A percentile compares a stretch with the other conserved stretches of the same genome.
Conservation (phyloP, 2,329 filamentous ascomycete genomes). For the Mycosphaerella sp. region DNA sequence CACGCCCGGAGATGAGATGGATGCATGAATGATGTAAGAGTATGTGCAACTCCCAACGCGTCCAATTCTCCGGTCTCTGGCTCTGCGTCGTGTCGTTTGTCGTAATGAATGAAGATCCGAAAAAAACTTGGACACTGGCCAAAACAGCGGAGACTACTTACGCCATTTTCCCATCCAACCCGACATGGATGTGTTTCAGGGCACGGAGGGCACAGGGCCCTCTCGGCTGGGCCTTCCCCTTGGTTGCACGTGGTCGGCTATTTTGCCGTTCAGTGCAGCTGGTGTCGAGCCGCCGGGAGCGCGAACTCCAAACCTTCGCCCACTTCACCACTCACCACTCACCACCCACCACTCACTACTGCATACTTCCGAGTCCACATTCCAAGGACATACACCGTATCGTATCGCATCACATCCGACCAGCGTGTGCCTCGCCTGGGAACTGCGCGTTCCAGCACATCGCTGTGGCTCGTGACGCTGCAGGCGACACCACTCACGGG, state of each 20-base stretch:
- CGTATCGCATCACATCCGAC: background rate
- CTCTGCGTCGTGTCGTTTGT: too few relatives aligned
- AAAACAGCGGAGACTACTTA: conserved; percentile 7
- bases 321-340: conserved; percentile 10
- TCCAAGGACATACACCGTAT: conserved; percentile 1
- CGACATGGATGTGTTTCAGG: conserved; percentile 1
- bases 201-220: background rate
- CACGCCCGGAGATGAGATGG: background rate
- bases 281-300: background rate
- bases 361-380: background rate
- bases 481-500: background rate
- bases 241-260: conserved; percentile 1
- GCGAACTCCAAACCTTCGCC: conserved; percentile 4
- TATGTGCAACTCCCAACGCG: background rate
- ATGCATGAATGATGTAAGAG: conserved; percentile 2
- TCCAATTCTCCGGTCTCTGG: background rate
- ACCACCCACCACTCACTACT: background rate
- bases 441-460: conserved; percentile 1
- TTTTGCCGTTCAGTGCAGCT: background rate
- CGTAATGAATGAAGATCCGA: too few relatives aligned
- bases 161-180: background rate
- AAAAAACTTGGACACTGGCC: background rate
- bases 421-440: background rate
- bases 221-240: conserved; percentile 4
- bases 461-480: conserved; percentile 5